A percentile compares a stretch with the other conserved stretches of the same genome.
These are phyloP conservation scores for Coemansia sp. DNA, from an alignment of 192 early-diverging fungal species.

Conservation along the genomic window DNA sequence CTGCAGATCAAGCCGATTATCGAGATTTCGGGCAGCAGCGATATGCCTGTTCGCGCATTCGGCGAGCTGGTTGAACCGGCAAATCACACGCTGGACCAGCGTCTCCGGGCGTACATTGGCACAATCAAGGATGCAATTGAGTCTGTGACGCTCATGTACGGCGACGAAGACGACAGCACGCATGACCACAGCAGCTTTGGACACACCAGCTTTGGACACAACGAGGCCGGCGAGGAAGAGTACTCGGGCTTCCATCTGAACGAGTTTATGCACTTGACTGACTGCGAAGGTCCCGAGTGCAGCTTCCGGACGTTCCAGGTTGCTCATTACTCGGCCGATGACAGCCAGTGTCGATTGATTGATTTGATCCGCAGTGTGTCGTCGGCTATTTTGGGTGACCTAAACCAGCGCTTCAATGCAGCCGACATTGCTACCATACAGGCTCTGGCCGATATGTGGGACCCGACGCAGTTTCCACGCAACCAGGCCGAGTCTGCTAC, in stretches of 20 bases:
- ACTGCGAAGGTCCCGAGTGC: slow-evolving; percentile 19
- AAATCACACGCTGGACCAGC: slow-evolving; percentile 38
- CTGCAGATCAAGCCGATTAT: slow-evolving; percentile 44
- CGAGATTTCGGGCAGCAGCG: slow-evolving; percentile 25
- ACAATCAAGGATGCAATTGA: slow-evolving; percentile 41
- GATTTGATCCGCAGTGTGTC: slow-evolving; percentile 50
- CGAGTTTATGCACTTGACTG: slow-evolving; percentile 52
- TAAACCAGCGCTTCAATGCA: slow-evolving; percentile 35
- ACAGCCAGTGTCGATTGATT: slow-evolving; percentile 31
- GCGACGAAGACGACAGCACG: slow-evolving; percentile 27
- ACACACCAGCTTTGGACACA: not conserved
- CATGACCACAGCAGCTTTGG: slow-evolving; percentile 12
- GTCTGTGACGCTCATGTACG: slow-evolving; percentile 49
- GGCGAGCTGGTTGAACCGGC: slow-evolving; percentile 22
- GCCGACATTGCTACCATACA: slow-evolving; percentile 33
- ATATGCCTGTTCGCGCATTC: slow-evolving; percentile 33
- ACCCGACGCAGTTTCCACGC: slow-evolving; percentile 38
- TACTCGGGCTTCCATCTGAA: slow-evolving; percentile 46
- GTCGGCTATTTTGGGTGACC: slow-evolving; percentile 38
- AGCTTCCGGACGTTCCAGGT: slow-evolving; percentile 36
- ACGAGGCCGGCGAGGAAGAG: slow-evolving; percentile 21
- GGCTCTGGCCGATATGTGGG: slow-evolving; percentile 47
- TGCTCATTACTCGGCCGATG: slow-evolving; percentile 23
- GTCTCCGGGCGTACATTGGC: slow-evolving; percentile 36
- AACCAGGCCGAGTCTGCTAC: not conserved